These are phyloP conservation scores for Aureoboletus auriporus DNA, from an alignment of 768 basidiomycete genomes.

Conservation along the genomic window DNA sequence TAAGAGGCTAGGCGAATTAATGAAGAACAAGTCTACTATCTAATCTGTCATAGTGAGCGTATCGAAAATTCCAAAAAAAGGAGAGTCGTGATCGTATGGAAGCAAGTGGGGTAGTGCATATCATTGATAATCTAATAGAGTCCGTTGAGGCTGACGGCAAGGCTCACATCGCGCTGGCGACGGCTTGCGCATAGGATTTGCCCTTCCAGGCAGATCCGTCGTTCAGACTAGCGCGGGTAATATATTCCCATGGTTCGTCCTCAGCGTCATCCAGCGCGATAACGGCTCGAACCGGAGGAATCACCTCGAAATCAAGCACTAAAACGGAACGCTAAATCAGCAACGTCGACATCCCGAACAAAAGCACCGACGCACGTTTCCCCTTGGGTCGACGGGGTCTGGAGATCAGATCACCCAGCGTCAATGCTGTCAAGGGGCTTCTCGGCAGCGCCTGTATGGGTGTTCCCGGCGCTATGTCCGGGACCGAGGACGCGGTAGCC, in stretches of 20 bases:
- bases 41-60: slow-evolving; percentile 9
- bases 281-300: slow-evolving; percentile 29
- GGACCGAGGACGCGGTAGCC: neutral
- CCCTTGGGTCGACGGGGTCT: slow-evolving; percentile 18
- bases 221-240: slow-evolving; percentile 24
- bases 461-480: neutral
- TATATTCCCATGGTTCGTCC: slow-evolving; percentile 31
- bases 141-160: neutral
- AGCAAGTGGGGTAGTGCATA: slow-evolving; percentile 1
- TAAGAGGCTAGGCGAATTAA: slow-evolving; percentile 14
- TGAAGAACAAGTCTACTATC: slow-evolving; percentile 1
- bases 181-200: slow-evolving; percentile 31
- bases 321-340: neutral
- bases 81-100: slow-evolving; percentile 18
- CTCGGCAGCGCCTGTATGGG: slow-evolving; percentile 3
- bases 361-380: slow-evolving; percentile 17
- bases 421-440: slow-evolving; percentile 17
- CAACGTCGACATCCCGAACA: neutral
- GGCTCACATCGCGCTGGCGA: slow-evolving; percentile 19
- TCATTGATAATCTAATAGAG: neutral
- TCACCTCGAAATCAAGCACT: slow-evolving; percentile 29
- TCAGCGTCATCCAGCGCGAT: slow-evolving; percentile 30
- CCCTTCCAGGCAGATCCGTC: slow-evolving; percentile 29
- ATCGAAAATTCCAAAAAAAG: slow-evolving; percentile 6
- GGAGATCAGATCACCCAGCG: slow-evolving; percentile 26